A percentile compares a stretch with the other conserved stretches of the same genome.
Conservation (phyloP, 2,329 filamentous ascomycete genomes). For the Fusarium udum region DNA sequence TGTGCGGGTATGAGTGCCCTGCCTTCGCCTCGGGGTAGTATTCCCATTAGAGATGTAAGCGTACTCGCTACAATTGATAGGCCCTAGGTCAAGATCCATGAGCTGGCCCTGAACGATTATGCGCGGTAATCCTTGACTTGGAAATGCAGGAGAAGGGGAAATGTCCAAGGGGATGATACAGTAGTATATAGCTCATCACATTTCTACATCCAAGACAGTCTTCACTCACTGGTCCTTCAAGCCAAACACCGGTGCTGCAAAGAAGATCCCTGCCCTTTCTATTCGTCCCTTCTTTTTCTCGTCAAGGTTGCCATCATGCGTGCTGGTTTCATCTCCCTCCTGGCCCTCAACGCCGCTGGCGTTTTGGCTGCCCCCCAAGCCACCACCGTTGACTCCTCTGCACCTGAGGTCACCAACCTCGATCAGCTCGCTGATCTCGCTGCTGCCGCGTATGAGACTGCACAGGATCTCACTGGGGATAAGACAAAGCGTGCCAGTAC, state of each 20-base stretch:
- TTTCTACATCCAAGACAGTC: constrained; percentile 5
- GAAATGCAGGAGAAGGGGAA: neutral
- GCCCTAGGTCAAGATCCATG: neutral
- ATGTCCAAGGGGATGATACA: neutral
- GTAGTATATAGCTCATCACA: constrained; percentile 22
- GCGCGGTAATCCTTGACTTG: neutral
- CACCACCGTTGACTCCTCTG: constrained; percentile 12
- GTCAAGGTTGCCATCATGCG: constrained; percentile 31
- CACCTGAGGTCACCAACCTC: constrained; percentile 34
- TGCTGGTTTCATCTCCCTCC: constrained; percentile 27
- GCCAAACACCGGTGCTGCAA: constrained; percentile 2
- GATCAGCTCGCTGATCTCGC: constrained; percentile 37
- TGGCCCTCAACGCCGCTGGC: constrained; percentile 38
- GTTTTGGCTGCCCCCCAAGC: constrained; percentile 33
- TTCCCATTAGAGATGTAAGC: neutral
- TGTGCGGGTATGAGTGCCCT: no score
- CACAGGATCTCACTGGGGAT: constrained; percentile 30
- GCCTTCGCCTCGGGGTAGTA: neutral
- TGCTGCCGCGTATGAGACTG: constrained; percentile 36
- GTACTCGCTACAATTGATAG: neutral
- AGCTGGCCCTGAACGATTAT: neutral
- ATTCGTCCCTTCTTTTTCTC: neutral
- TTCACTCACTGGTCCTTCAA: constrained; percentile 13
- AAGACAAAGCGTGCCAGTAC: constrained; percentile 37
- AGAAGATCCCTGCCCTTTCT: constrained; percentile 17